Conservation (phyloP, 139 green algal genomes). For the Tetradesmus obliquus region DNA sequence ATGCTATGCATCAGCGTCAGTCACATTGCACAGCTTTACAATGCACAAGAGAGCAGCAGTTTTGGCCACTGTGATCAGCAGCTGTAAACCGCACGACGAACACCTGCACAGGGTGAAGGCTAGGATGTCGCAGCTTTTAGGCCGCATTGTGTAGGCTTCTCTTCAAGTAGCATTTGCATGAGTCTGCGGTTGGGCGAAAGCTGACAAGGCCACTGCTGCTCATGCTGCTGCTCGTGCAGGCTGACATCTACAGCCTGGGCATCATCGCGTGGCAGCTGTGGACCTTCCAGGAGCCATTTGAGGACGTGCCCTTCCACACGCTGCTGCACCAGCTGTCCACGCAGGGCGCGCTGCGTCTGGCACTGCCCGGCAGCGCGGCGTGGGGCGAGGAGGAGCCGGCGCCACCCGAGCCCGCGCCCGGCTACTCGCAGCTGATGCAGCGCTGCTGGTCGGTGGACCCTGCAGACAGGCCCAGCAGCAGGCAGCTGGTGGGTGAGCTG, state of each 20-base stretch:
- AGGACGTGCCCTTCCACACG: conserved; percentile 1
- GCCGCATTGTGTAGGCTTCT: no score
- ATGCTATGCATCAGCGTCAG: not conserved
- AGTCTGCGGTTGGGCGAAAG: no score
- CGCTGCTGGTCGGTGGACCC: conserved; percentile 15
- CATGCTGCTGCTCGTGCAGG: not conserved
- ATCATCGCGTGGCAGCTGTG: conserved; percentile 57
- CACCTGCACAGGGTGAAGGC: no score
- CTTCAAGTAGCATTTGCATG: no score
- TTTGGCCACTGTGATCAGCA: no score
- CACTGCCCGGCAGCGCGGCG: not conserved
- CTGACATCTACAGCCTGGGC: conserved; percentile 64
- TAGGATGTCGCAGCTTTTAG: no score
- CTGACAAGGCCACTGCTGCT: not conserved
- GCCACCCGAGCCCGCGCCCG: not conserved
- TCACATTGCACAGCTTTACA: not conserved
- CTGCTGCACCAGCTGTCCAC: conserved; percentile 16
- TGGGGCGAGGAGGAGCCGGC: not conserved
- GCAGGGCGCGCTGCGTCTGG: not conserved
- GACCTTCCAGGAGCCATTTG: conserved; percentile 27
- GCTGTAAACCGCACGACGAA: no score
- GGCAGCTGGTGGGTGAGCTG: conserved; percentile 1
- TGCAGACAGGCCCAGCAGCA: not conserved
- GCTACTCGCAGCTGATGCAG: not conserved
- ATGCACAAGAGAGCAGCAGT: no score